Evolutionary conservation across 495 filamentous ascomycete species (phyloP), one percentile per base, ranked within the genome.

Genomic region (Talaromyces trachyspermus): DNA sequence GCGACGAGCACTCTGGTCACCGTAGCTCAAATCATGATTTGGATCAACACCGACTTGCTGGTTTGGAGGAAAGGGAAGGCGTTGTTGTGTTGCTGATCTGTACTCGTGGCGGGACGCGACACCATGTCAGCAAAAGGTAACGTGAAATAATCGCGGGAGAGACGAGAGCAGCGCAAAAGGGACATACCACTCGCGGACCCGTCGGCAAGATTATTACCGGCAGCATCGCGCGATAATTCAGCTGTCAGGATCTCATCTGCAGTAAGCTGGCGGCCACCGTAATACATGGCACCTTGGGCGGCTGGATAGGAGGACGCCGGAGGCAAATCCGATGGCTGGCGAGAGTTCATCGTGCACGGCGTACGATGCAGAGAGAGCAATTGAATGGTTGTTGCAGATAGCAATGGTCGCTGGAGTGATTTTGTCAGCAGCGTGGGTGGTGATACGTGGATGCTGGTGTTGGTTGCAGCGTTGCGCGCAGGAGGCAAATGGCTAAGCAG

Each of bases 1-100:
- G 46, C 86, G 71, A 0, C 85, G 84, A 8, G 85, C 81, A 38
- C 79, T 86, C 40, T 69, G 70, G 51, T 87, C 84, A 9, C 73
- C 74, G 54, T 74, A 72, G 46, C 65, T 72, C 30, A 68, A 30
- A 38, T 71, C 70, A 39, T 74, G 68, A 45, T 77, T 74, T 17
- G 69, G 71, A 42, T 77, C 74, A 29, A 75, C 68, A 37, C 71
- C 70, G 2, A 71, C 70, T 51, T 77, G 73, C 39, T 71, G 70
- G 49, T 66, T 68, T 4, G 70, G 64, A 11, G 68, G 63, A 50
- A 72, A 73, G 43, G 64, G 9, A 74, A 62, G 61, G 71, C 70
- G 53, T 71, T 63, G 27, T 72, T 69, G 46, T 73, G 69, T 48
- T 65, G 65, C 48, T 71, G 68, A 47, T 73, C 70, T 20, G 64